phyloP scores from a whole-genome alignment of 352 stramenopile genomes.

The Phytopythium ostracodes region DNA sequence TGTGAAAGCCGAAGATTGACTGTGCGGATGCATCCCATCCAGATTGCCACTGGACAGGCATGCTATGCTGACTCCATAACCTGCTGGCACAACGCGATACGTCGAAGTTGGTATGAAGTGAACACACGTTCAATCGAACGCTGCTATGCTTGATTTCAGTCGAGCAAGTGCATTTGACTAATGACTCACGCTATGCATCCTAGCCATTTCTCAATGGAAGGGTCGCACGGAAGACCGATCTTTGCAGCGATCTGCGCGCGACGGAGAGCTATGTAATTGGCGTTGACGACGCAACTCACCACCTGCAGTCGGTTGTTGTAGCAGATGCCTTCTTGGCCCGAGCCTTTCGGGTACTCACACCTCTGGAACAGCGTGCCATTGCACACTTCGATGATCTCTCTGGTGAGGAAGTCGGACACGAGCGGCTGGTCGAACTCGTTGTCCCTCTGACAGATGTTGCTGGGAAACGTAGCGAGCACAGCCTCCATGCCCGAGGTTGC shows the following conservation, averaged over 20 bases:
- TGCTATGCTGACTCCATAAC: no score
- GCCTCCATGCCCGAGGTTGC: slow-evolving; percentile 6
- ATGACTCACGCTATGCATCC: slow-evolving; percentile 3
- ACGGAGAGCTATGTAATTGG: slow-evolving; percentile 8
- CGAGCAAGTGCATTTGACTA: no score
- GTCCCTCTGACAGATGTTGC: slow-evolving; percentile 9
- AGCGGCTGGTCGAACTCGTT: neutral
- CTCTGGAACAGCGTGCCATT: slow-evolving; percentile 15
- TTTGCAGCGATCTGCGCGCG: slow-evolving; percentile 11
- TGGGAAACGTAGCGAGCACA: slow-evolving; percentile 15
- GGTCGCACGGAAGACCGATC: slow-evolving; percentile 11
- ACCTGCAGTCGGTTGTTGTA: slow-evolving; percentile 15
- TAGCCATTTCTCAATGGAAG: slow-evolving; percentile 13
- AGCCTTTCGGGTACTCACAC: slow-evolving; percentile 9
- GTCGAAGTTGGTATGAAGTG: no score
- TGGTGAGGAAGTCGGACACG: neutral
- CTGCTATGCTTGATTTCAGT: no score
- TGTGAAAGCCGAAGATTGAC: neutral
- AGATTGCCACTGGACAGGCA: neutral
- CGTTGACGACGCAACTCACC: slow-evolving; percentile 7
- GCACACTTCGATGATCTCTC: slow-evolving; percentile 18
- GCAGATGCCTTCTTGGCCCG: slow-evolving; percentile 16
- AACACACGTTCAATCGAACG: neutral
- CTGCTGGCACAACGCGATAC: no score
- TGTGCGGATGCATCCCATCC: neutral